These are phyloP conservation scores for Tetramitus jugosus DNA, from an alignment of 208 protist genomes.

Conservation along the genomic window DNA sequence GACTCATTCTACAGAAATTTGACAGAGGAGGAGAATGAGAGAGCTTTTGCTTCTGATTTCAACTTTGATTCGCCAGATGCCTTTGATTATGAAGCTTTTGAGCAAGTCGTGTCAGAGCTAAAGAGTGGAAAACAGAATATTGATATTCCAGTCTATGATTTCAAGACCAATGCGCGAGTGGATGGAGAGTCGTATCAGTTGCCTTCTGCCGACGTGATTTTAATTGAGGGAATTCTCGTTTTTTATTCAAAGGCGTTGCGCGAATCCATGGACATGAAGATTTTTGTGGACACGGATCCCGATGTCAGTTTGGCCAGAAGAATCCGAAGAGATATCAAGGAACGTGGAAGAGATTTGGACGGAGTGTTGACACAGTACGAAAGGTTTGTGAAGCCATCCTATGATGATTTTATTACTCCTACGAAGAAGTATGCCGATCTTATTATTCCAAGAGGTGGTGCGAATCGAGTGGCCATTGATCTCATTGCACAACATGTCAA, in stretches of 20 bases:
- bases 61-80: slow-evolving; percentile 65
- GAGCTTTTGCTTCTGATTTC: slow-evolving; percentile 49
- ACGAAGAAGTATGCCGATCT: slow-evolving; percentile 63
- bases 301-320: slow-evolving; percentile 67
- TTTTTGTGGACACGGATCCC: slow-evolving; percentile 75
- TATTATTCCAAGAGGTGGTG: slow-evolving; percentile 67
- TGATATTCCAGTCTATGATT: slow-evolving; percentile 74
- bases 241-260: slow-evolving; percentile 54
- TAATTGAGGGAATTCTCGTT: slow-evolving; percentile 78
- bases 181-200: slow-evolving; percentile 38
- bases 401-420: slow-evolving; percentile 61
- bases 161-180: slow-evolving; percentile 55
- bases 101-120: slow-evolving; percentile 48
- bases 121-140: slow-evolving; percentile 53
- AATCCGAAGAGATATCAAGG: slow-evolving; percentile 59
- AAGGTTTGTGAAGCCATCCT: slow-evolving; percentile 70
- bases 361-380: slow-evolving; percentile 69
- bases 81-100: slow-evolving; percentile 60
- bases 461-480: slow-evolving; percentile 66
- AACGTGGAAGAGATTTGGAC: slow-evolving; percentile 62
- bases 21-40: slow-evolving; percentile 30
- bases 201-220: slow-evolving; percentile 58
- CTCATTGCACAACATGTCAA: slow-evolving; percentile 57
- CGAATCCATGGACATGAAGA: slow-evolving; percentile 60
- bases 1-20: slow-evolving; percentile 68